Evolutionary conservation across 2,329 filamentous ascomycete genomes (phyloP), one percentile per base, ranked within the genome.

Genomic region (Paracamarosporium sp.): DNA sequence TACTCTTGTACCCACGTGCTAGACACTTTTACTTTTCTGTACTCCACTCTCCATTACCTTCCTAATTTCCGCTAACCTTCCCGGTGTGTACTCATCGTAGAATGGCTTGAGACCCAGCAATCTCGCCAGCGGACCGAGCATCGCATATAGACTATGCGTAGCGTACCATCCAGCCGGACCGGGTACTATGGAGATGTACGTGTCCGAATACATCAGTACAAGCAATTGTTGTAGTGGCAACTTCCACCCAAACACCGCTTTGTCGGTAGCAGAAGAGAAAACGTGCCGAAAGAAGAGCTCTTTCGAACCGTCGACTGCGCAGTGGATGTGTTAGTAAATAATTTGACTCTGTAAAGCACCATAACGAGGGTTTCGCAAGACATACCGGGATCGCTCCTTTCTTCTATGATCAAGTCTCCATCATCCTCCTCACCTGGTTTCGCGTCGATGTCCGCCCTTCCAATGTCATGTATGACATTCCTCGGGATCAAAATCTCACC

Each of bases 51-150:
- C 53, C 45, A 55, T 43, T 20, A 33, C 38, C 28, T 28, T 50
- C 22, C 22, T 47, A 3, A 55, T 28, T 2, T 20, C 36, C 6
- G 7, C 17, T 17, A 56, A n/a, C 17, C 58, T 53, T 13, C 43
- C 47, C 6, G 59, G 59, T n/a, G 55, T 57, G 47, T 61, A 58
- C 43, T 55, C 52, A 11, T 56, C 51, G 40, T 61, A 56, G 25
- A 61, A 61, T 3, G 59, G 59, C 35, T 45, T 55, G 48, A 61
- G 38, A n/a, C 59, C 52, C 35, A 54, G 17, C 41, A 24, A 28
- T 8, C 30, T n/a, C 4, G 46, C 36, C 24, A 54, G 9, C 15
- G 53, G 47, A 13, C 33, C 53, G 6, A 61, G 24, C 17, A 54
- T 13, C 5, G 44, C 45, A 50, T 56, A 61, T 36, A 61, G 33